These are phyloP conservation scores for Geranium incanum DNA, from an alignment of 441 rosid species.

Conservation along the genomic window DNA sequence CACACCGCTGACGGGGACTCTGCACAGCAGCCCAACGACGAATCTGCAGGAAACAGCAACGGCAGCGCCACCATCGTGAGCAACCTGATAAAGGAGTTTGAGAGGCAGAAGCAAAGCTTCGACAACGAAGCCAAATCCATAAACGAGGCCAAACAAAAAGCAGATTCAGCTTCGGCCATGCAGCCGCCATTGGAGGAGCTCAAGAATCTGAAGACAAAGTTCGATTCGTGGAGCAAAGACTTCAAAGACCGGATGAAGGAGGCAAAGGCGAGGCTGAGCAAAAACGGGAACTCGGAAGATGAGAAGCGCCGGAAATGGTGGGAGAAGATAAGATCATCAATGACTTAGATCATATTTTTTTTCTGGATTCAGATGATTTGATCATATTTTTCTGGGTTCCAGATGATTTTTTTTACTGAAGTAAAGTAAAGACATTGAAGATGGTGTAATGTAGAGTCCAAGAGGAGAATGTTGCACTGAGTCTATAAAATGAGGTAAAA, in stretches of 20 bases:
- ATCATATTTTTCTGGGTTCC: no score
- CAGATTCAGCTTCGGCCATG: conserved; percentile 27
- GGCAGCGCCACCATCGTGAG: conserved; percentile 47
- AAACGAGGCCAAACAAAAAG: conserved; percentile 20
- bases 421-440: no score
- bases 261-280: conserved; percentile 56
- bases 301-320: conserved; percentile 81
- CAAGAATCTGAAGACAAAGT: conserved; percentile 53
- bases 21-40: conserved; percentile 22
- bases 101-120: conserved; percentile 54
- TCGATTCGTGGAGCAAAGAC: conserved; percentile 86
- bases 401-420: no score
- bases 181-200: conserved; percentile 52
- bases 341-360: neutral
- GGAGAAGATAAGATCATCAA: conserved; percentile 44
- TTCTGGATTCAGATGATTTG: neutral
- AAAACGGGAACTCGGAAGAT: conserved; percentile 38
- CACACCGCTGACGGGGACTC: no score
- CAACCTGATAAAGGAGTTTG: conserved; percentile 67
- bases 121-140: conserved; percentile 58
- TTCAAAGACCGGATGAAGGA: conserved; percentile 69
- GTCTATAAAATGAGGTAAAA: no score
- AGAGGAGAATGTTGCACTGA: no score
- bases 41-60: conserved; percentile 43
- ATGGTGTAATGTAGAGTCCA: no score